Base-by-base conservation (phyloP, 495 filamentous ascomycete species). In the Lepidopterella palustris region DNA sequence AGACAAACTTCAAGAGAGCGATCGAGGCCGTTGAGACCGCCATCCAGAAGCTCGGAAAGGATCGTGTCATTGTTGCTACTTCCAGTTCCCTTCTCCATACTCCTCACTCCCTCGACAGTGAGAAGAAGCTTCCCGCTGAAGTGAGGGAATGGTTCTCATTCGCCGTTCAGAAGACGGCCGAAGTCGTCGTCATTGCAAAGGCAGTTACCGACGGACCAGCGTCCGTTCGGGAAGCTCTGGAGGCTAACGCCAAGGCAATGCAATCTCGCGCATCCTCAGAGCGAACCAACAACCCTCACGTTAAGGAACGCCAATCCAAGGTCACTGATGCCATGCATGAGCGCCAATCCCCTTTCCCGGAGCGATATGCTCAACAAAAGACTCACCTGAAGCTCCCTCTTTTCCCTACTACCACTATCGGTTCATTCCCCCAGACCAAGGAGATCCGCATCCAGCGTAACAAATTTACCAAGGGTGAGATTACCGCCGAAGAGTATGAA, bases 371-470 rank as follows among this genome's bases (percentile, higher is more conserved):
- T 32, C 80, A 87, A 73, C 93, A 98, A 79, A 86, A 89, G 77
- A 82, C 84, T 75, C 79, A 85, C 71, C 87, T 98, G 71, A 88
- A 87, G 68, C 90, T 98, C 53, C 93, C 93, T 65, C 79, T 91
- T 58, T 97, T 98, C 88, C 93, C 93, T 62, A 98, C 93, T 72
- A 98, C 93, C 74, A 97, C 93, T 72, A 98, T 98, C 62, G 93
- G 93, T 58, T 96, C 91, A 58, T 98, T 98, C 88, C 93, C 93
- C 64, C 95, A 98, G 82, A 98, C 93, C 72, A 89, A 89, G 82
- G 89, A 96, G 76, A 98, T 98, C 78, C 90, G 93, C 78, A 77
- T 96, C 64, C 85, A 90, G 74, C 85, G 93, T 60, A 95, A 93
- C 82, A 93, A 91, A 82, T 91, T 96, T 81, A 92, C 89, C 80